Conservation (phyloP, 1,139 yeast genomes). For the Magnusiomyces ingens region DNA sequence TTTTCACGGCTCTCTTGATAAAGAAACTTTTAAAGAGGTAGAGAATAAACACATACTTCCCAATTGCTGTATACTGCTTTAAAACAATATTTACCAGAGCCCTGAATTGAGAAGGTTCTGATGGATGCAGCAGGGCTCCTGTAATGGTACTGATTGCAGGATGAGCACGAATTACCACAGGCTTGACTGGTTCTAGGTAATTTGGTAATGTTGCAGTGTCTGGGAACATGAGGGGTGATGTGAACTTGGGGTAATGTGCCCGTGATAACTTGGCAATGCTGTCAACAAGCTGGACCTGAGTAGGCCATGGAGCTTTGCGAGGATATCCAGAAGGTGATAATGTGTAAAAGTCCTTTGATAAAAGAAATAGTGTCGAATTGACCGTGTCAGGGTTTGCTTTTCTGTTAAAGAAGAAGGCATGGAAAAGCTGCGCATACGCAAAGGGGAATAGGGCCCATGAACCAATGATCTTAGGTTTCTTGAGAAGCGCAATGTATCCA, state of each 20-base stretch:
- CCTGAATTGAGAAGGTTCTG: constrained; percentile 27
- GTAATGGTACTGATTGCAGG: constrained; percentile 34
- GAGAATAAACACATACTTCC: constrained; percentile 29
- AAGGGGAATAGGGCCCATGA: constrained; percentile 39
- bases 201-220: constrained; percentile 24
- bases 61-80: constrained; percentile 25
- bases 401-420: constrained; percentile 33
- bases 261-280: constrained; percentile 31
- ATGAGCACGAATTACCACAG: constrained; percentile 33
- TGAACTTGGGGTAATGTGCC: constrained; percentile 32
- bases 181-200: constrained; percentile 25
- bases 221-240: constrained; percentile 33
- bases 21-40: constrained; percentile 25
- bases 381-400: constrained; percentile 33
- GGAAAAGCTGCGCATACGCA: constrained; percentile 37
- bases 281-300: constrained; percentile 27
- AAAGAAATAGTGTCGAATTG: constrained; percentile 25
- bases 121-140: constrained; percentile 36
- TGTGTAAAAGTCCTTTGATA: constrained; percentile 32
- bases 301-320: constrained; percentile 31
- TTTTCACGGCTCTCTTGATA: not conserved
- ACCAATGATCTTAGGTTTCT: constrained; percentile 33
- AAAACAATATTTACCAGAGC: constrained; percentile 26
- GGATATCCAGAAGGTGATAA: constrained; percentile 29
- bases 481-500: constrained; percentile 28